Evolutionary conservation across 1,284 basidiomycete genomes (phyloP), one percentile per base, ranked within the genome.

Genomic region (Ceratobasidium sp.): DNA sequence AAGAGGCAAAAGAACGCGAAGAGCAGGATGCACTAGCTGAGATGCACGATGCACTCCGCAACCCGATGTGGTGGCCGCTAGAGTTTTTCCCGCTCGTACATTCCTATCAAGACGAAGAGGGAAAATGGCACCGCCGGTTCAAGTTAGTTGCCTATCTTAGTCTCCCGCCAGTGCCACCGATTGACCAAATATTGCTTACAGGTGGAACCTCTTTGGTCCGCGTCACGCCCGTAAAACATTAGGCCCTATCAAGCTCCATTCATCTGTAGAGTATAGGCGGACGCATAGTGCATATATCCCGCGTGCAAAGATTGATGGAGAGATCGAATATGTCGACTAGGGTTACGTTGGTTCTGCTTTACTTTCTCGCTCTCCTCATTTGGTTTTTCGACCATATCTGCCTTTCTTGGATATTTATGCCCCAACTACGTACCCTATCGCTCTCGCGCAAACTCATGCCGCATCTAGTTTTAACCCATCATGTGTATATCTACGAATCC

Each of bases 41-140:
- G 8, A 48, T 73, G 9, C 57, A 62, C 27, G 69, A 73, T 31
- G 47, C 69, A 9, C 45, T 73, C n/a, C 57, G 57, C 6, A 63
- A 62, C 31, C 69, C 69, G 33, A 14, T 62, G n/a, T 73, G 69
- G 69, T 73, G 57, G 69, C 59, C 48, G 17, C 36, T 62, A 8
- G 69, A 73, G 27, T 73, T 73, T 22, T 73, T 73, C 69, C 69
- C 69, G 11, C 47, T 73, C 9, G 31, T 73, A 1, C 69, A 73
- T 15, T 62, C 69, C 2, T 62, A 62, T 47, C 69, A 73, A 31
- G 67, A 73, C 24, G 69, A 53, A 24, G 7, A 36, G 1, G 69
- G 69, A 1, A 62, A 73, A 41, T 73, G 69, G 69, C 57, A 73
- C 36, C 69, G 69, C 17, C 36, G 45, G 4, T 73, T 60, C 11